Base-by-base conservation (phyloP, 768 basidiomycete species). In the Phylloporus sp. region DNA sequence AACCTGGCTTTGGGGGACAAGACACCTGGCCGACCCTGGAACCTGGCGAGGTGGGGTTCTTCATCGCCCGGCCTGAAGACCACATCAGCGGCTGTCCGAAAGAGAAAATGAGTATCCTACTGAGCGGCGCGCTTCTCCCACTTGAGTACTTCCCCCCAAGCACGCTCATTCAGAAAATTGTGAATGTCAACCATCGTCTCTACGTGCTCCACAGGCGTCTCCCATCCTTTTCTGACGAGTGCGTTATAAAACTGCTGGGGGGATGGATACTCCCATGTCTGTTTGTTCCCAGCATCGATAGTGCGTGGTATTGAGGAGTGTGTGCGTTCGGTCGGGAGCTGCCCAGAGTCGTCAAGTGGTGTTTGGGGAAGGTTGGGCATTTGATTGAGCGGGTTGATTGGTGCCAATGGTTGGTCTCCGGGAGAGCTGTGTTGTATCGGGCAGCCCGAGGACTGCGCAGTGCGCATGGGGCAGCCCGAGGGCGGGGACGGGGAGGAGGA, bases 231-330 rank as follows among this genome's bases (percentile, higher is more conserved):
- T 55, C 93, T 75, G 10, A 91, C 91, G 13, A 99, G 78, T 0
- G 95, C 95, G 69, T 98, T 98, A 70, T 97, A 95, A 66, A 98
- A 97, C 68, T 97, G 95, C 70, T 98, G 95, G 10, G 95, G 92
- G 2, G 88, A 92, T 3, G 95, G 95, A 70, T 98, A 98, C 66
- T 97, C 94, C 95, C 95, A 97, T 41, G 75, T 79, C 22, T 55
- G 54, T 23, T 54, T 62, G 8, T 22, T 52, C 18, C 47, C 56
- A 2, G 53, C 15, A 1, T 69, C 64, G 4, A 62, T 59, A 50
- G 83, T 74, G 45, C 94, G 84, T 6, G 92, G 93, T 64, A 99
- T 99, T 3, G 92, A 86, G 0, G 93, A 95, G 45, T 78, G 76
- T 6, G 79, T 84, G 56, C 95, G 83, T 16, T 82, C 75, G 0